phyloP scores from a whole-genome alignment of 2,329 filamentous ascomycete species.

The Exophiala sideris region DNA sequence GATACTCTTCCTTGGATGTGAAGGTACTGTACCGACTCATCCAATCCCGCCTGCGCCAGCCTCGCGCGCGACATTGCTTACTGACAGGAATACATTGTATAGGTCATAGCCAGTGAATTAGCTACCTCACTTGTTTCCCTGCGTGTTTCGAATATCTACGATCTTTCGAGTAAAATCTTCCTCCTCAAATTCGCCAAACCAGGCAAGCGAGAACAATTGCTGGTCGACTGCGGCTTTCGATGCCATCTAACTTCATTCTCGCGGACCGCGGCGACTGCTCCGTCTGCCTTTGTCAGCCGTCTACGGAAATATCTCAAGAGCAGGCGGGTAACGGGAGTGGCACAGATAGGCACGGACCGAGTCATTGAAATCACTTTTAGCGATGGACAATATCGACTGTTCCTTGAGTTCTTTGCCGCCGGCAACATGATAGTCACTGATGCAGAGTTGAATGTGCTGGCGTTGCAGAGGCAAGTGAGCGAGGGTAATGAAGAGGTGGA shows the following conservation, averaged over 20 bases:
- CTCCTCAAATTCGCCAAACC: constrained; percentile 93
- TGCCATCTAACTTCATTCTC: constrained; percentile 91
- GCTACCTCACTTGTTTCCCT: constrained; percentile 70
- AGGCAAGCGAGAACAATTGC: constrained; percentile 79
- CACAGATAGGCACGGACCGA: constrained; percentile 87
- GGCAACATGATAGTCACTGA: constrained; percentile 95
- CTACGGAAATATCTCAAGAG: constrained; percentile 87
- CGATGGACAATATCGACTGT: constrained; percentile 82
- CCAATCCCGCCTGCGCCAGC: not conserved
- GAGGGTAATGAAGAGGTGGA: constrained; percentile 82
- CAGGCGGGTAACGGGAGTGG: constrained; percentile 72
- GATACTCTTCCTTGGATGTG: constrained; percentile 57
- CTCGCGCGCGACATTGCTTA: not conserved
- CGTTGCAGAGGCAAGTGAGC: constrained; percentile 73
- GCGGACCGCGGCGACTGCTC: constrained; percentile 77
- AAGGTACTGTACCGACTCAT: constrained; percentile 40
- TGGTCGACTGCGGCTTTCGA: constrained; percentile 93
- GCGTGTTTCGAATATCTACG: constrained; percentile 90
- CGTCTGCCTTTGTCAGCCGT: constrained; percentile 79
- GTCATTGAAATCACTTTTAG: constrained; percentile 91
- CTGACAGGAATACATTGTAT: constrained; percentile 17
- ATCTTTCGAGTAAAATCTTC: constrained; percentile 84
- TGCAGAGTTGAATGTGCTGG: constrained; percentile 74
- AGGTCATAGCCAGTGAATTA: constrained; percentile 95
- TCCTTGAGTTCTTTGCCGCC: constrained; percentile 92